Evolutionary conservation across 2,329 filamentous ascomycete species (phyloP).

Genomic region (Aspergillus nomiae): DNA sequence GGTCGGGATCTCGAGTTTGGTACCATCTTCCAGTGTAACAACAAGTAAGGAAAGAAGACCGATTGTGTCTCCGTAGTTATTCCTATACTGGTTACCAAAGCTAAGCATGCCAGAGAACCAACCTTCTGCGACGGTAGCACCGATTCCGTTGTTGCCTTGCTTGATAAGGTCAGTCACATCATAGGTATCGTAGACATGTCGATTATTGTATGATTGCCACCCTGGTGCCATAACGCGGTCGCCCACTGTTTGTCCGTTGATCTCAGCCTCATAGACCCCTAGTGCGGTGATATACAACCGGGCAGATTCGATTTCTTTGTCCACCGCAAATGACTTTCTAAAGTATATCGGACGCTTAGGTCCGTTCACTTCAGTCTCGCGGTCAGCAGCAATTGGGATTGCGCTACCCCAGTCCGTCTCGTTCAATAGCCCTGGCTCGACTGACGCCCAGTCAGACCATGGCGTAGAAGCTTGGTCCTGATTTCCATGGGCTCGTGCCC

Average conservation of each 20-base stretch:
- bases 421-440: slow-evolving; percentile 38
- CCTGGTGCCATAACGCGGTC: slow-evolving; percentile 48
- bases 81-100: slow-evolving; percentile 18
- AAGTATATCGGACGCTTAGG: slow-evolving; percentile 36
- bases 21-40: slow-evolving; percentile 8
- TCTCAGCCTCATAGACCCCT: slow-evolving; percentile 50
- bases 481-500: slow-evolving; percentile 10
- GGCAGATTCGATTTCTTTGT: slow-evolving; percentile 14
- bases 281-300: slow-evolving; percentile 51
- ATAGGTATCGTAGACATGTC: slow-evolving; percentile 55
- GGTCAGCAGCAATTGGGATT: slow-evolving; percentile 24
- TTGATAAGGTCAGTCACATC: slow-evolving; percentile 50
- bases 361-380: slow-evolving; percentile 21
- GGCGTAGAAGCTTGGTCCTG: slow-evolving; percentile 16
- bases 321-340: slow-evolving; percentile 32
- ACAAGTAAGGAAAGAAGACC: slow-evolving; percentile 13
- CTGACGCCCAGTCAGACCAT: slow-evolving; percentile 31
- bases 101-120: slow-evolving; percentile 47
- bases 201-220: slow-evolving; percentile 53
- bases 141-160: slow-evolving; percentile 42
- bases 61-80: slow-evolving; percentile 23
- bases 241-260: slow-evolving; percentile 51
- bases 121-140: slow-evolving; percentile 49
- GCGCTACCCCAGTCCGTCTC: slow-evolving; percentile 32
- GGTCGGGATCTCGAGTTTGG: slow-evolving; percentile 10